A percentile compares a stretch with the other conserved stretches of the same genome.
Conservation (phyloP, 352 stramenopile species). For the Globisporangium cystogenes region DNA sequence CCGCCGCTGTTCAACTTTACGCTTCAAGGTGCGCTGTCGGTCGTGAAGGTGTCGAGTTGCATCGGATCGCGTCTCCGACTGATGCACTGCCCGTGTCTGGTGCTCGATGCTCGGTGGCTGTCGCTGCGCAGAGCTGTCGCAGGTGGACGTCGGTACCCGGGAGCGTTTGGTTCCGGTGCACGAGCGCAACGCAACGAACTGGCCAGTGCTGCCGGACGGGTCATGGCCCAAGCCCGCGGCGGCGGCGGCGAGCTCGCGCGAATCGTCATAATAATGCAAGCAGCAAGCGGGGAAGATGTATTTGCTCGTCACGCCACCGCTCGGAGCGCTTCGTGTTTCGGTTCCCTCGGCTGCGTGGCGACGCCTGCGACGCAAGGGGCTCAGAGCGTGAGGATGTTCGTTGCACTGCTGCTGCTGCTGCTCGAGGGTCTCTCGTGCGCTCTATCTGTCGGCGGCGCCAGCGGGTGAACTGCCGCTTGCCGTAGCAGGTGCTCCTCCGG, state of each 20-base stretch:
- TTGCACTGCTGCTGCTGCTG: conserved; percentile 12
- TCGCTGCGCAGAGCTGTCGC: conserved; percentile 72
- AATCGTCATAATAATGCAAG: conserved; percentile 19
- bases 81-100: neutral
- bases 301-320: conserved; percentile 26
- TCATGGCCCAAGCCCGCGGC: conserved; percentile 48
- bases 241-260: conserved; percentile 15
- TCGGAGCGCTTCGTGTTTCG: conserved; percentile 4
- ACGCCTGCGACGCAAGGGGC: neutral
- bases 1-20: conserved; percentile 95
- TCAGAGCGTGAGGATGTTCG: conserved; percentile 65
- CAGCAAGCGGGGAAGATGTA: conserved; percentile 36
- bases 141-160: conserved; percentile 60
- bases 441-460: conserved; percentile 8
- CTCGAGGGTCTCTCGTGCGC: conserved; percentile 1
- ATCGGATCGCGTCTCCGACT: neutral
- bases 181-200: conserved; percentile 68
- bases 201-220: conserved; percentile 64
- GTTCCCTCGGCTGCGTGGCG: neutral
- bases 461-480: conserved; percentile 23
- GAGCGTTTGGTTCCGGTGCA: conserved; percentile 77
- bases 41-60: too few species aligned
- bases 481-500: conserved; percentile 42
- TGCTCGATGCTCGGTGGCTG: neutral
- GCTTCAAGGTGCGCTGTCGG: conserved; percentile 51